Evolutionary conservation across 805 yeast species (phyloP), one percentile per base, ranked within the genome.

Genomic region (Candida tallmaniae): DNA sequence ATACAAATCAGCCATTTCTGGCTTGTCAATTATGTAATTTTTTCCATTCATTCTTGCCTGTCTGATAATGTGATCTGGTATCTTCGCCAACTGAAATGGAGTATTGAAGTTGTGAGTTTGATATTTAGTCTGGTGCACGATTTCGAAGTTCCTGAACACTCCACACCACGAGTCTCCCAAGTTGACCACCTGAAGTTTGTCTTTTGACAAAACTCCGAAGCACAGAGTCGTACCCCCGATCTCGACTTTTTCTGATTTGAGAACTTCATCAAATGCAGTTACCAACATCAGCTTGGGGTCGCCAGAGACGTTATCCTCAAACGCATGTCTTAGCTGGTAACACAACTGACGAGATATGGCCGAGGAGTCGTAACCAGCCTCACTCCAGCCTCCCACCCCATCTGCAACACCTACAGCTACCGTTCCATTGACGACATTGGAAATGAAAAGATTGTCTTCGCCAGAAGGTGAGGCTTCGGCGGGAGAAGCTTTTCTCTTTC

Each of bases 381-480:
- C 93, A 1, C 84, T 75, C 97, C 97, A 90, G 3, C 97, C 97
- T 11, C 97, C 97, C 4, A 93, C 97, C 10, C 98, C 98, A 60
- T 90, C 98, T 5, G 96, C 83, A 3, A 84, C 93, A 15, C 90
- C 94, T n/a, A 79, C 69, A 4, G 82, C 74, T 0, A 80, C 42
- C 19, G 58, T 59, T 3, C 70, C 67, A 32, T 62, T 60, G 1
- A 15, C 18, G 13, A 51, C 56, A 19, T 57, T 57, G 6, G 76
- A 68, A 18, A 79, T 65, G 38, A 83, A 76, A 47, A 69, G 78
- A 51, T 80, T 83, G 51, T 84, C 94, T 51, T 84, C 94, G 4
- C 94, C 94, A 2, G 86, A 71, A 4, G 84, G 47, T 5, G 68
- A 62, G 26, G 47, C 42, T 24, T 51, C 37, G 1, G 88, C 82